Evolutionary conservation across 2,329 filamentous ascomycete genomes (phyloP).

Genomic region (Trichoderma atrobrunneum): DNA sequence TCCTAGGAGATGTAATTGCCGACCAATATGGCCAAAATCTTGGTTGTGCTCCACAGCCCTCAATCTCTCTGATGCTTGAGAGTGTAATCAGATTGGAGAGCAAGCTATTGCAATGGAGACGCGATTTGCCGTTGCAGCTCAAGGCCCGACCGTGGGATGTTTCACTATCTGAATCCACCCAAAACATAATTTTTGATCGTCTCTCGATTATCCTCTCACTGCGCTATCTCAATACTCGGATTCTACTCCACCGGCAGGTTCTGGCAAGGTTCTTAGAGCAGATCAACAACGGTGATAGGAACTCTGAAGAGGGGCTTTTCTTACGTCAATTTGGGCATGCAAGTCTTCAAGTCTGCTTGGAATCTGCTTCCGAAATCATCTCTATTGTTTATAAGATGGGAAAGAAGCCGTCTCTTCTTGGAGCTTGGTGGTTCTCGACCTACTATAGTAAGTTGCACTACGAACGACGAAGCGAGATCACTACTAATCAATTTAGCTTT

Average conservation of each 20-base stretch:
- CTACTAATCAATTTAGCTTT: not conserved
- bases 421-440: conserved; percentile 8
- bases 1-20: not conserved
- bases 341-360: not conserved
- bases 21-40: conserved; percentile 7
- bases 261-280: not conserved
- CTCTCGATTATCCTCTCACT: not conserved
- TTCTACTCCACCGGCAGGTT: not conserved
- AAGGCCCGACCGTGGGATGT: not conserved
- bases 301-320: not conserved
- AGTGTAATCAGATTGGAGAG: not conserved
- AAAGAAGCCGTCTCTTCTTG: not conserved
- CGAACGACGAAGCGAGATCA: not conserved
- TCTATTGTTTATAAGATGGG: not conserved
- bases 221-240: not conserved
- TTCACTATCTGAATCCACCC: not conserved
- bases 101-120: conserved; percentile 1
- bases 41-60: not conserved
- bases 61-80: not conserved
- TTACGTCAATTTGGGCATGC: not conserved
- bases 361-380: conserved; percentile 1
- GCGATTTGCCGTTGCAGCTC: not conserved
- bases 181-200: not conserved
- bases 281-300: not conserved
- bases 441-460: conserved; percentile 1